A percentile compares a stretch with the other conserved stretches of the same genome.
These are phyloP conservation scores for Lecanicillium sp. DNA, from an alignment of 2,329 filamentous ascomycete species.

Conservation along the genomic window DNA sequence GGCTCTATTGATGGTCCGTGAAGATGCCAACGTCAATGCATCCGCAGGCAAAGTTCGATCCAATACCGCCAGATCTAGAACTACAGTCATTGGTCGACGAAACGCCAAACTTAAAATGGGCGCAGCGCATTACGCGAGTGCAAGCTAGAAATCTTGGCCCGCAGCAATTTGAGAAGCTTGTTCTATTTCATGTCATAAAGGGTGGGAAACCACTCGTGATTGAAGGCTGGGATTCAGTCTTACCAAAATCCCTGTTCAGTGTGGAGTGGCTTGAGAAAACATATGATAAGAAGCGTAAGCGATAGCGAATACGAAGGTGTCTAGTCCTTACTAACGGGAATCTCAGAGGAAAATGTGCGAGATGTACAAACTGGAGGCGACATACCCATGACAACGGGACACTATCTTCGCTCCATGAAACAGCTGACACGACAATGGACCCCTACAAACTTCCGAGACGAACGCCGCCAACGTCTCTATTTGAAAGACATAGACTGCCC, in stretches of 20 bases:
- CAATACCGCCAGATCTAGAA: slow-evolving; percentile 79
- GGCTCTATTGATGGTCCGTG: too few relatives aligned
- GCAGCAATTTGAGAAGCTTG: slow-evolving; percentile 76
- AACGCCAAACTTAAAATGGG: slow-evolving; percentile 81
- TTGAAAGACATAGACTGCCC: slow-evolving; percentile 97
- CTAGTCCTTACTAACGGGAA: not conserved
- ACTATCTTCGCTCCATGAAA: slow-evolving; percentile 84
- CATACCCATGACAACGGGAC: slow-evolving; percentile 76
- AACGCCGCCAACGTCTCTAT: slow-evolving; percentile 78
- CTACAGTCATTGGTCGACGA: slow-evolving; percentile 66
- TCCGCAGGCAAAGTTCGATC: slow-evolving; percentile 84
- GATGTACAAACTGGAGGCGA: slow-evolving; percentile 67
- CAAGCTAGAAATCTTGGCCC: slow-evolving; percentile 71
- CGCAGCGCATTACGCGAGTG: slow-evolving; percentile 67
- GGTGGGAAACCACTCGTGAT: slow-evolving; percentile 85
- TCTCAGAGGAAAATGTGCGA: slow-evolving; percentile 70
- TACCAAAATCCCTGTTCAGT: slow-evolving; percentile 74
- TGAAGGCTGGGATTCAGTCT: slow-evolving; percentile 70
- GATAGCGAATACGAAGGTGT: not conserved
- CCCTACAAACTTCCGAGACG: slow-evolving; percentile 65
- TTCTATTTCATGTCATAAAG: slow-evolving; percentile 73
- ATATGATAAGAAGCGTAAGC: slow-evolving; percentile 68
- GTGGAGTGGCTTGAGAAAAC: slow-evolving; percentile 71
- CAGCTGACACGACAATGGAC: slow-evolving; percentile 78
- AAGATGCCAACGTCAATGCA: slow-evolving; percentile 68